Percentiles rank a stretch among this genome's conserved stretches.
phyloP scores from a whole-genome alignment of 306 rosid genomes.

The Prunus kanzakura region DNA sequence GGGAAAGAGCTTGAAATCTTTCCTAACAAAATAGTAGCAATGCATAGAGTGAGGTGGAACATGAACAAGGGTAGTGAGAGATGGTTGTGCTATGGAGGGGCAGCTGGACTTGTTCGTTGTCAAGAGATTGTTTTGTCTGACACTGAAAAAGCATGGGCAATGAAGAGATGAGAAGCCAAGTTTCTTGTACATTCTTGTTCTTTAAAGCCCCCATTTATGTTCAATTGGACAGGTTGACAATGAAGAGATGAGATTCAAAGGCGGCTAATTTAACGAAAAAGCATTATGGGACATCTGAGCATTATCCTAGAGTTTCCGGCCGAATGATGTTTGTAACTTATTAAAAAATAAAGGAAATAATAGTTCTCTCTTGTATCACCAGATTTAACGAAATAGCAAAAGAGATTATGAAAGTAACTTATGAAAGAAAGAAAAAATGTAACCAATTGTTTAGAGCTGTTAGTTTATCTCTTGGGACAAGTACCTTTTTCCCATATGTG shows the following conservation, averaged over 20 bases:
- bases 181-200: neutral
- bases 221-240: neutral
- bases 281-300: neutral
- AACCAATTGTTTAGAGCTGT: neutral
- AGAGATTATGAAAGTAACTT: neutral
- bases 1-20: slow-evolving; percentile 38
- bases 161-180: slow-evolving; percentile 38
- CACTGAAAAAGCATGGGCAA: slow-evolving; percentile 49
- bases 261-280: neutral
- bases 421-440: neutral
- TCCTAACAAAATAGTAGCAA: slow-evolving; percentile 65
- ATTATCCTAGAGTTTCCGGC: too few species aligned
- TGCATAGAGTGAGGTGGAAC: slow-evolving; percentile 91
- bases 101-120: slow-evolving; percentile 78
- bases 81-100: slow-evolving; percentile 94
- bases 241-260: neutral
- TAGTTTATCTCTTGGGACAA: neutral
- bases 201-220: neutral
- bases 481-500: neutral
- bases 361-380: neutral
- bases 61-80: slow-evolving; percentile 86
- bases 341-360: too few species aligned
- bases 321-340: neutral
- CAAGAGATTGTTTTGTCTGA: slow-evolving; percentile 61
- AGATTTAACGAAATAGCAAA: neutral